Evolutionary conservation across 768 basidiomycete species (phyloP), one percentile per base, ranked within the genome.

Genomic region (Phaffia tasmanica): DNA sequence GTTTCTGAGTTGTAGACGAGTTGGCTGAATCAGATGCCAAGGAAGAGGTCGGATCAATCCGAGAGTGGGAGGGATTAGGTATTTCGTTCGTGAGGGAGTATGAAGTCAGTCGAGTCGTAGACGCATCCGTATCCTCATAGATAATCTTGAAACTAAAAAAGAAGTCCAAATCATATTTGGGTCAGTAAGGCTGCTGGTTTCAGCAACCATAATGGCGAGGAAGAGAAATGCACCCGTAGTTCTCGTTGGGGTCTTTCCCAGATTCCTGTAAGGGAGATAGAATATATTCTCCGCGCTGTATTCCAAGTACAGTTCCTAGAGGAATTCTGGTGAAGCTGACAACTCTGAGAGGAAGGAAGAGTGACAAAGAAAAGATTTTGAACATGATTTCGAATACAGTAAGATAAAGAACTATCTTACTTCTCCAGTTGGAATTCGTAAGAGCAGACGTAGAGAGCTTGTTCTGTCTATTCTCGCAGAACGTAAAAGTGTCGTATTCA

Each of bases 351-450:
- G 35, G 4, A 11, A 42, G 6, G 11, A 42, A 42, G 35, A 42
- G 35, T 5, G 35, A 42, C 35, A 11, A 42, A 42, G 35, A 11
- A 11, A 42, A 42, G 11, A 4, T 42, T 42, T 5, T 42, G 35
- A 42, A 42, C 11, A 4, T 42, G 11, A 5, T 4, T 42, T 42
- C 35, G 23, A 7, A 25, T 23, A 11, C 23, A 57, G 23, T 23
- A 57, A 19, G 19, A 19, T 19, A 19, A 19, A 19, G 30, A 32
- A 19, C 8, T 23, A 57, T 32, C 19, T 23, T 25, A 19, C 75
- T 97, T 92, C 74, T 89, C 89, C 64, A 94, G 82, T 74, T 83
- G 83, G 82, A 92, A 94, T 77, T 95, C 92, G 73, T 91, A 95
- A 6, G 74, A 75, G 47, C 76, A 73, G 32, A 76, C 72, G 67